Base-by-base conservation (phyloP, 495 filamentous ascomycete species). In the Neurospora cerealis region DNA sequence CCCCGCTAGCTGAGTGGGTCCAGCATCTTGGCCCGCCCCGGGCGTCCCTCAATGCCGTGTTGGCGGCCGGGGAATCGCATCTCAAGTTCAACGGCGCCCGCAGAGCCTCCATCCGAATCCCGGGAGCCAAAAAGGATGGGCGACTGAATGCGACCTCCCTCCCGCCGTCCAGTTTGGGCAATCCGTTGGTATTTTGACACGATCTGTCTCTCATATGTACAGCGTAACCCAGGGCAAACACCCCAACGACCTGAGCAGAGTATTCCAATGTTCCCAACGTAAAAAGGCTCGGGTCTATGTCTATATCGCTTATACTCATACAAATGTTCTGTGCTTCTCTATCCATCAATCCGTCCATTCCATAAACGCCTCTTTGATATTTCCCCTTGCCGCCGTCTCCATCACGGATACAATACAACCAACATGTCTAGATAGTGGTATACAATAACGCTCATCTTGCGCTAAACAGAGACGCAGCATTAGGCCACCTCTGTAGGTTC, bases 151-250 rank as follows among this genome's bases (percentile, higher is more conserved):
- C 21, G 21, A 54, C 21, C 21, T 54, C 21, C 21, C 5, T 13
- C 48, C 24, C 11, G 11, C 24, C 21, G 11, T 60, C 11, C 21
- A 60, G 5, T 15, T 7, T 60, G 21, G 48, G 48, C 24, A 60
- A 28, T 15, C 21, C 5, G 21, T 60, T 28, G 21, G 11, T 60
- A 7, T 66, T 66, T 34, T 15, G 24, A 66, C 28, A 36, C 19
- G 7, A 77, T 72, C 72, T 62, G 69, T 75, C 69, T 70, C 11
- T 44, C 62, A 48, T 60, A 41, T 69, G 42, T 75, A 73, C 79
- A 80, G 77, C 73, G 6, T 76, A 78, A 73, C 74, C 75, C 60
- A 69, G 46, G 62, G 48, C 72, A 41, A 77, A 79, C 75, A 74
- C 77, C 70, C 32, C 46, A 69, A 46, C 60, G 71, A 24, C 62